Percentiles rank a stretch among this genome's conserved stretches.
These are phyloP conservation scores for Psilocybe cyanescens DNA, from an alignment of 768 basidiomycete species.

Conservation along the genomic window DNA sequence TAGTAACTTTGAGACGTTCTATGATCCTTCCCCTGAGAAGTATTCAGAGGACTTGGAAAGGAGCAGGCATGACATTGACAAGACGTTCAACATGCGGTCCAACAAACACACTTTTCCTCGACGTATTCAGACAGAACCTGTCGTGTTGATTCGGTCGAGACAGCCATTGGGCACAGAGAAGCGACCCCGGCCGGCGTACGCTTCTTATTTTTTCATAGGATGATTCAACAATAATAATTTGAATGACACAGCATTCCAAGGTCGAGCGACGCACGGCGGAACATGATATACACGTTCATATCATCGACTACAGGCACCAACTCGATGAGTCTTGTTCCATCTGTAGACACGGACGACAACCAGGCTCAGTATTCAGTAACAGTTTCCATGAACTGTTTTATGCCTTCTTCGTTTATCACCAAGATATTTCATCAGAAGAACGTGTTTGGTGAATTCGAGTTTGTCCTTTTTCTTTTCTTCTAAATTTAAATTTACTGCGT, in stretches of 20 bases:
- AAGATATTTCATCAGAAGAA: conserved; percentile 31
- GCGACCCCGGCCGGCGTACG: background rate
- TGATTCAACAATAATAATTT: background rate
- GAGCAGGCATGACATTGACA: too few species aligned
- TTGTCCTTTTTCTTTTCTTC: conserved; percentile 9
- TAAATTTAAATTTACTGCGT: background rate
- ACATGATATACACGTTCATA: conserved; percentile 9
- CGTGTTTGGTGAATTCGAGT: conserved; percentile 41
- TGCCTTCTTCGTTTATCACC: conserved; percentile 38
- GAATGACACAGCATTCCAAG: background rate
- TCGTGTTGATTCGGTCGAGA: background rate
- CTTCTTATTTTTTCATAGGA: background rate
- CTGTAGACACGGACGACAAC: conserved; percentile 15
- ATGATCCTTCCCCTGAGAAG: background rate
- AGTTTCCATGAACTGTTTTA: conserved; percentile 37
- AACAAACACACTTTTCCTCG: background rate
- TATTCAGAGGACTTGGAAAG: background rate
- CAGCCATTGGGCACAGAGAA: background rate
- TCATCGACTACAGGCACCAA: background rate
- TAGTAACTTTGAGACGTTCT: background rate
- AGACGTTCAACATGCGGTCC: too few species aligned
- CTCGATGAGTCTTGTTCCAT: conserved; percentile 24
- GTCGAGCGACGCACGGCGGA: background rate
- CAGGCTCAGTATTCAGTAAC: conserved; percentile 35
- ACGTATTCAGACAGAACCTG: background rate